These are phyloP conservation scores for Solanum commersonii DNA, from an alignment of 257 asterid genomes.

Conservation along the genomic window DNA sequence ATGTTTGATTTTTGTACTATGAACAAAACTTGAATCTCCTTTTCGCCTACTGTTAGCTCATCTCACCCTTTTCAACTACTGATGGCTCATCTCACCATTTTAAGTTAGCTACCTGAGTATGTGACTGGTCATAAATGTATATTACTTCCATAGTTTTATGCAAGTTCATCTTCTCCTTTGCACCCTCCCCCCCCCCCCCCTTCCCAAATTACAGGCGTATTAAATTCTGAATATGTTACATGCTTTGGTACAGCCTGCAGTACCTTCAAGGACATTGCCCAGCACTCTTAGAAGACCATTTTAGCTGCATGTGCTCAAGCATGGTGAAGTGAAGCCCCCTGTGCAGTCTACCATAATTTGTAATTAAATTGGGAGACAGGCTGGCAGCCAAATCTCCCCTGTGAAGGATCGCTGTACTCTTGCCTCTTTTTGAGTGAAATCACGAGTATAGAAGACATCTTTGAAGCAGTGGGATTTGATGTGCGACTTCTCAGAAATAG, in stretches of 20 bases:
- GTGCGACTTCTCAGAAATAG: not conserved
- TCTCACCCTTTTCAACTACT: not conserved
- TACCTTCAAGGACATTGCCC: constrained; percentile 46
- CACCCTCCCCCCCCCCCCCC: not conserved
- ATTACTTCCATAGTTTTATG: not conserved
- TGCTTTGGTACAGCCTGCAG: constrained; percentile 36
- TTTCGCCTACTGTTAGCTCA: not conserved
- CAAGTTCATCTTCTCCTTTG: not conserved
- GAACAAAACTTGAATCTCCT: not conserved
- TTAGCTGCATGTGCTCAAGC: constrained; percentile 45
- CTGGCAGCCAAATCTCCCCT: constrained; percentile 1
- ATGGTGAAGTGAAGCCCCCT: constrained; percentile 20
- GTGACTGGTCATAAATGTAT: not conserved
- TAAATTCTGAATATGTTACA: not conserved
- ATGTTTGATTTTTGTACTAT: not conserved
- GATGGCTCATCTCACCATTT: not conserved
- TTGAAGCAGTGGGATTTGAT: constrained; percentile 4
- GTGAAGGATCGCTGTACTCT: constrained; percentile 15
- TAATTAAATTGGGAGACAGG: constrained; percentile 12
- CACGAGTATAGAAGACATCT: not conserved
- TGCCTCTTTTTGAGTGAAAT: constrained; percentile 28
- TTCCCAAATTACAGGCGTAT: not conserved
- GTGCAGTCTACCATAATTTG: constrained; percentile 17
- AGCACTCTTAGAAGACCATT: constrained; percentile 51
- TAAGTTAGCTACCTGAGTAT: not conserved